Conservation (phyloP, 78 protist species). For the Dictyostelium citrinum region DNA sequence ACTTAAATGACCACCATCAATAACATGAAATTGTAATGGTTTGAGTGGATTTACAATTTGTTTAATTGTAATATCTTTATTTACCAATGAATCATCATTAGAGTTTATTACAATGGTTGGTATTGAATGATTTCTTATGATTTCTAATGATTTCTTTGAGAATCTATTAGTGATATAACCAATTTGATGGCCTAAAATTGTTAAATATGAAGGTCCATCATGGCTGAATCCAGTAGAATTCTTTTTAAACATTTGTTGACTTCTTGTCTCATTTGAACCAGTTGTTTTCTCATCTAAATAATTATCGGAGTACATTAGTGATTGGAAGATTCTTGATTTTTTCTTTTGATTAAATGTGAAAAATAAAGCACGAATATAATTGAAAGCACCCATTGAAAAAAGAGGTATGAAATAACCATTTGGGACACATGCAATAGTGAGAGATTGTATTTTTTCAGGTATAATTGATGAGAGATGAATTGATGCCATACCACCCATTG, state of each 20-base stretch:
- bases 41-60: background rate
- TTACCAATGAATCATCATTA: background rate
- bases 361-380: background rate
- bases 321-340: background rate
- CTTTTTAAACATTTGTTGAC: background rate
- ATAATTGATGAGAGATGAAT: background rate
- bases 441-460: background rate
- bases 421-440: background rate
- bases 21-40: background rate
- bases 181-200: background rate
- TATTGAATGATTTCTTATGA: background rate
- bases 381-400: background rate
- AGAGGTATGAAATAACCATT: background rate
- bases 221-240: background rate
- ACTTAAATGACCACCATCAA: background rate
- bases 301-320: background rate
- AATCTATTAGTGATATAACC: background rate
- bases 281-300: background rate
- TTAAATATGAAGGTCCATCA: background rate
- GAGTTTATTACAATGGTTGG: background rate
- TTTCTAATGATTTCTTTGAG: background rate
- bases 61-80: background rate
- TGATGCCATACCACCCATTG: conserved; percentile 80
- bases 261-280: background rate
- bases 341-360: background rate